phyloP scores from a whole-genome alignment of 176 grass and related monocot species.

The Musa schizocarpa region DNA sequence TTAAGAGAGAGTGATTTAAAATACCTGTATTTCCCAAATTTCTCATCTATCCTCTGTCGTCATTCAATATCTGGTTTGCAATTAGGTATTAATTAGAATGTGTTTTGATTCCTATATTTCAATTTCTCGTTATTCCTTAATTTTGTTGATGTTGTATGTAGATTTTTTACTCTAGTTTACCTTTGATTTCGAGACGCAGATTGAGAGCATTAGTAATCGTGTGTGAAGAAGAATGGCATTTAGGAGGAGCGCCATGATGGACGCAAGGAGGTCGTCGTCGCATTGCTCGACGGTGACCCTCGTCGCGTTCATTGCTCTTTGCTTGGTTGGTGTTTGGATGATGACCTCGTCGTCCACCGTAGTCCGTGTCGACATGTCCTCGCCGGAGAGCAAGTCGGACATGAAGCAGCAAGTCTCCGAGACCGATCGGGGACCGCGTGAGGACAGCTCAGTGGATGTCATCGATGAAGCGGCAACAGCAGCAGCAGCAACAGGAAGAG shows the following conservation, averaged over 20 bases:
- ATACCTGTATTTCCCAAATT: too few species aligned
- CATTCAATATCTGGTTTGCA: too few species aligned
- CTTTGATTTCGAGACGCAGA: background rate
- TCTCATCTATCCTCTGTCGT: too few species aligned
- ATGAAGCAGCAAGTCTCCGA: slow-evolving; percentile 14
- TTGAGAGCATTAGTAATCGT: background rate
- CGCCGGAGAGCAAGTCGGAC: slow-evolving; percentile 21
- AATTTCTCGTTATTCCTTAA: background rate
- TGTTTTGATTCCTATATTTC: too few species aligned
- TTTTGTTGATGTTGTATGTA: background rate
- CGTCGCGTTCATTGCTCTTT: slow-evolving; percentile 53
- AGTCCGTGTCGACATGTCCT: slow-evolving; percentile 31
- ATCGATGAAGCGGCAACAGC: slow-evolving; percentile 40
- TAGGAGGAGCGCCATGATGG: slow-evolving; percentile 44
- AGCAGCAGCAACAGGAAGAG: slow-evolving; percentile 6
- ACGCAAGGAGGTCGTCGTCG: slow-evolving; percentile 39
- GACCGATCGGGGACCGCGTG: slow-evolving; percentile 11
- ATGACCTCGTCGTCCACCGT: slow-evolving; percentile 30
- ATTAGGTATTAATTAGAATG: too few species aligned
- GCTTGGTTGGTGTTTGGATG: slow-evolving; percentile 77
- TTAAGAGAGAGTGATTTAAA: too few species aligned
- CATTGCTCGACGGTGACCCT: slow-evolving; percentile 53
- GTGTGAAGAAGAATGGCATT: slow-evolving; percentile 25
- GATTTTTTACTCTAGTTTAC: background rate
- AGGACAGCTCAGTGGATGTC: slow-evolving; percentile 58